Conservation (phyloP, 768 basidiomycete genomes). For the Trametes gibbosa region DNA sequence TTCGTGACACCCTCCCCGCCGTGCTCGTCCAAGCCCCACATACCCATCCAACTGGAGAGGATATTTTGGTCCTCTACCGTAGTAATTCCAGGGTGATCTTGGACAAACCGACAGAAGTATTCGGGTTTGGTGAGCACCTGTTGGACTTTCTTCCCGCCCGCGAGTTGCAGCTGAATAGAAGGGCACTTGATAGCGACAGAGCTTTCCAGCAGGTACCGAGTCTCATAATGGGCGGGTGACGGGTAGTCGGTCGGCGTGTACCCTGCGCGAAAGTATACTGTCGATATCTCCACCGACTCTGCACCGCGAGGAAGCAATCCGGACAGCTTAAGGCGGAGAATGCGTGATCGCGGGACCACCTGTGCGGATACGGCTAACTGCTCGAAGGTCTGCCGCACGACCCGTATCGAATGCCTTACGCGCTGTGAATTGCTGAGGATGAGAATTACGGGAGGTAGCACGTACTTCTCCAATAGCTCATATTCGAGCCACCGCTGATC, state of each 20-base stretch:
- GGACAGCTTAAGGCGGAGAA: constrained; percentile 42
- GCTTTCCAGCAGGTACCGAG: constrained; percentile 76
- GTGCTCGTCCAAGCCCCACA: constrained; percentile 72
- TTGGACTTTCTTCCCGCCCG: constrained; percentile 95
- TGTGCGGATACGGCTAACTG: constrained; percentile 60
- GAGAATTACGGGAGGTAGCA: constrained; percentile 2
- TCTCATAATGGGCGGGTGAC: constrained; percentile 58
- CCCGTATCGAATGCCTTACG: constrained; percentile 69
- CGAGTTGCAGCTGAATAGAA: constrained; percentile 85
- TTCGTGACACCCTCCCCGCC: constrained; percentile 41
- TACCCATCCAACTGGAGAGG: constrained; percentile 77
- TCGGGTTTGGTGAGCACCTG: constrained; percentile 76
- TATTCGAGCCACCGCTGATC: constrained; percentile 92
- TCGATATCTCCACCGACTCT: constrained; percentile 65
- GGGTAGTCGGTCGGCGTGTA: constrained; percentile 85
- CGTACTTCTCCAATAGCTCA: constrained; percentile 74
- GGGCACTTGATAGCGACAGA: constrained; percentile 93
- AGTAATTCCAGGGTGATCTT: constrained; percentile 31
- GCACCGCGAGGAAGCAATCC: constrained; percentile 33
- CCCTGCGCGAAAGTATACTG: constrained; percentile 88
- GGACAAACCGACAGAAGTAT: constrained; percentile 72
- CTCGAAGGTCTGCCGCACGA: constrained; percentile 73
- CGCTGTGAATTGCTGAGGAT: not conserved
- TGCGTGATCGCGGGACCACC: constrained; percentile 41
- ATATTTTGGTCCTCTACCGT: constrained; percentile 51